A percentile compares a stretch with the other conserved stretches of the same genome.
phyloP scores from a whole-genome alignment of 2,329 filamentous ascomycete genomes.

The Xylariales sp. region DNA sequence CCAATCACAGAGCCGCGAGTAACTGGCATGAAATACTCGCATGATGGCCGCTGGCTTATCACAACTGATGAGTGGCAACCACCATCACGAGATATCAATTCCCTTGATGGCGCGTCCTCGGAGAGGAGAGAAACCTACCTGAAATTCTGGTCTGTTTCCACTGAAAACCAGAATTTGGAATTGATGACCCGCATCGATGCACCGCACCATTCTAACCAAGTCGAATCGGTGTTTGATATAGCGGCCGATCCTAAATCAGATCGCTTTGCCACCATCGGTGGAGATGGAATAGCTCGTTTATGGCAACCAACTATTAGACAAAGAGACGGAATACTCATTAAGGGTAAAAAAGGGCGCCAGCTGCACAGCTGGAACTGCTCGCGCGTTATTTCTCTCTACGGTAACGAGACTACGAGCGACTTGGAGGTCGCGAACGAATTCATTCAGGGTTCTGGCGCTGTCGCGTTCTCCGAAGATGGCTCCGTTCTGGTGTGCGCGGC shows the following conservation, averaged over 20 bases:
- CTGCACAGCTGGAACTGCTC: conserved; percentile 81
- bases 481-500: conserved; percentile 81
- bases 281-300: conserved; percentile 79
- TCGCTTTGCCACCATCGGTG: conserved; percentile 86
- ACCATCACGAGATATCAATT: conserved; percentile 73
- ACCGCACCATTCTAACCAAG: conserved; percentile 73
- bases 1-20: conserved; percentile 82
- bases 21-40: conserved; percentile 78
- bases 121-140: conserved; percentile 79
- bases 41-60: conserved; percentile 88
- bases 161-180: conserved; percentile 69
- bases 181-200: conserved; percentile 85
- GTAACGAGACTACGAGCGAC: conserved; percentile 53
- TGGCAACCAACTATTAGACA: conserved; percentile 82
- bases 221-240: conserved; percentile 76
- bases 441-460: conserved; percentile 65
- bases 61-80: conserved; percentile 93
- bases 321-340: conserved; percentile 74
- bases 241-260: conserved; percentile 74
- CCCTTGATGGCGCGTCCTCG: conserved; percentile 59
- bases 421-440: conserved; percentile 47
- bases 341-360: conserved; percentile 66
- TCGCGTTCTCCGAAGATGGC: conserved; percentile 86
- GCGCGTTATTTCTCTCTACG: conserved; percentile 64
- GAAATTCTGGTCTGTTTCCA: conserved; percentile 86